Evolutionary conservation across 2,329 filamentous ascomycete genomes (phyloP), one percentile per base, ranked within the genome.

Genomic region (Plenodomus biglobosus): DNA sequence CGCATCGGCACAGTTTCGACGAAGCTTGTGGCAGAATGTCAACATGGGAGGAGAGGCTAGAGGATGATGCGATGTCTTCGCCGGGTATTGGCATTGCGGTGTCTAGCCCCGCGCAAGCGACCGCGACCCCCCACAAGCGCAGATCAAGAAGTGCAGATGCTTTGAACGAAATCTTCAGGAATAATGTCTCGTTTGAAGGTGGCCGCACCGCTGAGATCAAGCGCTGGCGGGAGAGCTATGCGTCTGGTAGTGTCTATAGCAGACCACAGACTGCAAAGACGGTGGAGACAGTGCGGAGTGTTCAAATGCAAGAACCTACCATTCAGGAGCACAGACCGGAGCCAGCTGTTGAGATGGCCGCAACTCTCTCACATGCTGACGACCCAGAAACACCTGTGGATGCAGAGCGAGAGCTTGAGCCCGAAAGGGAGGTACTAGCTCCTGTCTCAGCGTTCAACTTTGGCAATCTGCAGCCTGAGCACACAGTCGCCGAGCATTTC

Each of bases 131-230:
- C 15, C 56, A 61, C 8, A 69, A 65, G 44, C 66, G 69, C 24
- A 63, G 66, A 51, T 73, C 70, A 37, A 66, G 68, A 48, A 73
- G 70, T 49, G 69, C 68, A 30, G 66, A 65, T 55, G 69, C 68
- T 54, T 56, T 73, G 42, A 64, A 62, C 22, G 66, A 69, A 10
- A 45, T 72, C 16, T 62, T 58, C 6, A 69, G 61, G 34, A 52
- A 51, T 13, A 58, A 55, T 13, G 54, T 56, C 4, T 63, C 64
- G 15, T 52, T 50, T 10, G 59, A 62, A 20, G 54, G 64, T 36
- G 59, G 66, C 38, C 56, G 68, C 38, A 72, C 65, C 42, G 69
- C 62, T 5, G 70, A 70, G 39, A 71, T 71, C 46, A 60, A 64
- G 32, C 68, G 65, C 51, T 72, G 70, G 69, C 62, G 68, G 40